A percentile compares a stretch with the other conserved stretches of the same genome.
Evolutionary conservation across 306 rosid species (phyloP).

Genomic region (Nissolia schottii): DNA sequence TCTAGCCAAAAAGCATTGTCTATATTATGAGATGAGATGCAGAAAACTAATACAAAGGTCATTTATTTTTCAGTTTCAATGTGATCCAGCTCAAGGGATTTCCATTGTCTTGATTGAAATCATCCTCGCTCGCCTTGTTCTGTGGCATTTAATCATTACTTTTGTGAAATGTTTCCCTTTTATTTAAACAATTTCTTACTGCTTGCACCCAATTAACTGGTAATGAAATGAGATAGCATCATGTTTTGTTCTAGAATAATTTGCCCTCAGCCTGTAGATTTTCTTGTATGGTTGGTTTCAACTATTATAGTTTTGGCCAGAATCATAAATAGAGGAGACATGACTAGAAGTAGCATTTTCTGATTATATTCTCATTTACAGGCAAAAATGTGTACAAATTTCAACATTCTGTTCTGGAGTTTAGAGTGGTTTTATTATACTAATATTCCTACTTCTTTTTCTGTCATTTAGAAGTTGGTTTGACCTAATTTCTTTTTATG

Average conservation of each 20-base stretch:
- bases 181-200: not conserved
- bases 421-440: not conserved
- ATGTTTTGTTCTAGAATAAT: not conserved
- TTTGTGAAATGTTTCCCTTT: not conserved
- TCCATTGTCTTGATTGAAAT: not conserved
- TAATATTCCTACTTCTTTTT: not conserved
- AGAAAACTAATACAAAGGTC: slow-evolving; percentile 3
- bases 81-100: not conserved
- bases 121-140: not conserved
- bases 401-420: not conserved
- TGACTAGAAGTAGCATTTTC: not conserved
- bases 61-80: not conserved
- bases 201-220: not conserved
- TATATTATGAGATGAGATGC: slow-evolving; percentile 27
- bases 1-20: slow-evolving; percentile 24
- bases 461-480: not conserved
- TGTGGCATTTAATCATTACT: not conserved
- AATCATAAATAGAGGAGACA: not conserved
- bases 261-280: not conserved
- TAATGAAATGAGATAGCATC: not conserved
- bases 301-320: not conserved
- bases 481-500: not conserved
- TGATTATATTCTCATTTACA: not conserved
- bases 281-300: not conserved
- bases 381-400: no score